Evolutionary conservation across 768 basidiomycete species (phyloP).

Genomic region (Clathrus columnatus): DNA sequence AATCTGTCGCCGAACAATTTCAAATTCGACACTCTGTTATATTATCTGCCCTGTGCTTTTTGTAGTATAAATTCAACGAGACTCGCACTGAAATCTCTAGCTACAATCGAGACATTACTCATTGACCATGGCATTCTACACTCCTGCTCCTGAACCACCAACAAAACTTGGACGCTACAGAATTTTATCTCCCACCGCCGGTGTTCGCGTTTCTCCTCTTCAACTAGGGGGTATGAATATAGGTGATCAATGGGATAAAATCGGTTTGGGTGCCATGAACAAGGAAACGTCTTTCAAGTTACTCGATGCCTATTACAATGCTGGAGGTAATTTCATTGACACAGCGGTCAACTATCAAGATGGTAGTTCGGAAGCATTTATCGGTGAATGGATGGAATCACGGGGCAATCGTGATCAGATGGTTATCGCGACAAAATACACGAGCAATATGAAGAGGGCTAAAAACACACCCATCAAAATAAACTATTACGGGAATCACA

Average conservation of each 20-base stretch:
- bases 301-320: conserved; percentile 36
- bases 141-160: conserved; percentile 13
- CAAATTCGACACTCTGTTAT: no score
- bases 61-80: no score
- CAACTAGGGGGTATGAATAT: conserved; percentile 42
- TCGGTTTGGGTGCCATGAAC: conserved; percentile 33
- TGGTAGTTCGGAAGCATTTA: conserved; percentile 44
- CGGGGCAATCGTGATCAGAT: conserved; percentile 39
- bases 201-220: conserved; percentile 41
- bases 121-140: conserved; percentile 8
- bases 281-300: conserved; percentile 36
- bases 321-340: conserved; percentile 43
- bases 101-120: no score
- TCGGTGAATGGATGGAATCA: conserved; percentile 43
- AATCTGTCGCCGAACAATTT: no score
- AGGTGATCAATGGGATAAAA: conserved; percentile 33
- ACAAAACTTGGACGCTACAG: conserved; percentile 29
- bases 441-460: conserved; percentile 18
- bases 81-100: no score
- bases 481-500: conserved; percentile 39
- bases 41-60: no score
- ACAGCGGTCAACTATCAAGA: conserved; percentile 45
- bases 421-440: conserved; percentile 36
- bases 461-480: conserved; percentile 22
- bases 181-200: conserved; percentile 31